A percentile compares a stretch with the other conserved stretches of the same genome.
Evolutionary conservation across 2,329 filamentous ascomycete species (phyloP).

Genomic region (Sporothrix brunneoviolacea): DNA sequence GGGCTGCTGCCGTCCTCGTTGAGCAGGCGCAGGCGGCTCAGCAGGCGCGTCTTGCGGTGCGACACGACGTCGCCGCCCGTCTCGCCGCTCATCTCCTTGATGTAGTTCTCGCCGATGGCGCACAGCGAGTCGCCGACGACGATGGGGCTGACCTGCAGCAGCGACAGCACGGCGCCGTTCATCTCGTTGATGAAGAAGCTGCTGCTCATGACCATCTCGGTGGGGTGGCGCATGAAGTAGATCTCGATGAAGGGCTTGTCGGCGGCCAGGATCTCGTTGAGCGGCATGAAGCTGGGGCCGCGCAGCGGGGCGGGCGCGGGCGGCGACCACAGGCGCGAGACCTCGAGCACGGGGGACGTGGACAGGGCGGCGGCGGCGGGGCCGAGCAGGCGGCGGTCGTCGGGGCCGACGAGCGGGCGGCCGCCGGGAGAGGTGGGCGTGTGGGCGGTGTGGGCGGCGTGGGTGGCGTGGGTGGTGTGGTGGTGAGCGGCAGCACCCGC

Average conservation of each 20-base stretch:
- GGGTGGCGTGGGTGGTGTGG: background rate
- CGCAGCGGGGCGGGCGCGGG: conserved; percentile 9
- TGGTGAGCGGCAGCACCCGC: background rate
- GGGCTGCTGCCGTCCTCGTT: conserved; percentile 14
- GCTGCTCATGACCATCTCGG: conserved; percentile 17
- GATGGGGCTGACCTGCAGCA: conserved; percentile 14
- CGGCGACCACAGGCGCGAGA: conserved; percentile 4
- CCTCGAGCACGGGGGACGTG: conserved; percentile 10
- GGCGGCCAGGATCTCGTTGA: conserved; percentile 9
- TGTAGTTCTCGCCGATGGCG: conserved; percentile 19
- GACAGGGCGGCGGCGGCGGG: background rate
- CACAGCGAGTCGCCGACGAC: conserved; percentile 16
- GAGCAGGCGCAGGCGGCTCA: conserved; percentile 11
- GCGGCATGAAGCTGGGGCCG: conserved; percentile 13
- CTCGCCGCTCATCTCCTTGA: conserved; percentile 3
- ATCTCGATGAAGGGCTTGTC: conserved; percentile 17
- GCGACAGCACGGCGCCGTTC: conserved; percentile 15
- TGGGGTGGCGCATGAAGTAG: conserved; percentile 17
- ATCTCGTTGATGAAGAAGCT: conserved; percentile 17
- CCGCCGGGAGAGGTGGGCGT: background rate
- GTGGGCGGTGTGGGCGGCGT: background rate
- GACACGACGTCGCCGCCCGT: background rate
- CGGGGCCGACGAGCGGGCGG: conserved; percentile 6
- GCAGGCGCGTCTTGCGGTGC: conserved; percentile 12
- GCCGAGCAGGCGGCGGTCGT: conserved; percentile 8